These are phyloP conservation scores for Penicillium sp. DNA, from an alignment of 2,329 filamentous ascomycete species.

Conservation along the genomic window DNA sequence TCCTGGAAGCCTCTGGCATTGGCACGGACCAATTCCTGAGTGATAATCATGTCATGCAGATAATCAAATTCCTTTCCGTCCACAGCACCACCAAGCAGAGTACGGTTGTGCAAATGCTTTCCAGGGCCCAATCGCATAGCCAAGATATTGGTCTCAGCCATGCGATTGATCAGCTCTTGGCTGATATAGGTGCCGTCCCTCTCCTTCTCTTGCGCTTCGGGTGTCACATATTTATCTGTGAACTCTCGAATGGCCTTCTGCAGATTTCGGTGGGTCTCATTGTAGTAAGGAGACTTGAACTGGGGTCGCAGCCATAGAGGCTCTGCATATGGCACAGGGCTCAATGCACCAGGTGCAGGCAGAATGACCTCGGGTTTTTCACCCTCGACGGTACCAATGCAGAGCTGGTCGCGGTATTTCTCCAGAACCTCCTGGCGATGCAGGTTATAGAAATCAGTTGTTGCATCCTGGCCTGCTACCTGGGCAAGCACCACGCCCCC, in stretches of 20 bases:
- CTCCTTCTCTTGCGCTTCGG: conserved; percentile 76
- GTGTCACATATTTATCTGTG: conserved; percentile 67
- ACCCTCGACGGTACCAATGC: conserved; percentile 71
- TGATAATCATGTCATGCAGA: conserved; percentile 76
- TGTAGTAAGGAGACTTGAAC: conserved; percentile 79
- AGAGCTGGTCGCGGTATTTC: conserved; percentile 70
- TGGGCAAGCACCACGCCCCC: conserved; percentile 77
- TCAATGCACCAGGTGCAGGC: conserved; percentile 68
- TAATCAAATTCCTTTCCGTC: conserved; percentile 82
- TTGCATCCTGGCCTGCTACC: conserved; percentile 78
- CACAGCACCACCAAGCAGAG: conserved; percentile 66
- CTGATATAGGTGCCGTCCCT: conserved; percentile 68
- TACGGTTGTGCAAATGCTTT: conserved; percentile 72
- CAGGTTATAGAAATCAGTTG: conserved; percentile 83
- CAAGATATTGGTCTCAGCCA: conserved; percentile 71
- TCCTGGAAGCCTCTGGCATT: conserved; percentile 81
- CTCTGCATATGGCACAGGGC: conserved; percentile 77
- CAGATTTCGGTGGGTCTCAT: conserved; percentile 67
- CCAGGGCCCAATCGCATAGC: conserved; percentile 83
- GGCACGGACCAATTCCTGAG: conserved; percentile 69
- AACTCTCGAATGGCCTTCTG: conserved; percentile 71
- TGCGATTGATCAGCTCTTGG: conserved; percentile 70
- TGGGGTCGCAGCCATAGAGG: conserved; percentile 75
- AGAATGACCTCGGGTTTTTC: conserved; percentile 74
- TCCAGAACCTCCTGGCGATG: conserved; percentile 85